Base-by-base conservation (phyloP, 495 filamentous ascomycete species). In the Platismatia glauca region DNA sequence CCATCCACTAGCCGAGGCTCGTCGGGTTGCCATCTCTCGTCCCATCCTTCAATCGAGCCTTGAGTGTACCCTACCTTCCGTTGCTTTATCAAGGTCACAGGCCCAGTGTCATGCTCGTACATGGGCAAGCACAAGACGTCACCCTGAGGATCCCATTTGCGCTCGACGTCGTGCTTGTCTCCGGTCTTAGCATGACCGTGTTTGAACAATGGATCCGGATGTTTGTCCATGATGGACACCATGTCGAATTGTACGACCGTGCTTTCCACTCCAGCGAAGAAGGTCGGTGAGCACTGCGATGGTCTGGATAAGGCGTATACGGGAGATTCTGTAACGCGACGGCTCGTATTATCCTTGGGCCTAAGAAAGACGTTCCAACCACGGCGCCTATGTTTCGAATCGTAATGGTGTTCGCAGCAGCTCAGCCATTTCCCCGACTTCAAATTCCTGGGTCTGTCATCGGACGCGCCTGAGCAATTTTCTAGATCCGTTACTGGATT, bases 231-330 rank as follows among this genome's bases (percentile, higher is more conserved):
- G 12, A 67, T 77, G 0, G 77, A 79, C 9, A 74, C 75, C 67
- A 86, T 79, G 48, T 82, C 80, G 3, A 87, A 70, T 29, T 80
- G 76, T 8, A 84, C 61, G 2, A 86, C 72, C 0, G 74, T 73
- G 56, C 79, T 76, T 55, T 80, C 79, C 20, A 85, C 68, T 13
- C 84, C 84, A 20, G 80, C 77, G 69, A 82, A 87, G n/a, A 86
- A 68, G 20, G 76, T 79, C 24, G 82, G 76, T 1, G 82, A 85
- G 35, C 69, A 72, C 1, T 77, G 67, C 3, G 83, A 85, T 1
- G 84, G 82, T 5, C 78, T 77, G 16, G 81, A 83, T 69, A 87
- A 77, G 52, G 77, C 76, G 64, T 87, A 87, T 52, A 87, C 77
- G 8, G 82, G 76, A n/a, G 71, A 73, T 34, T 73, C 62, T 24